A percentile compares a stretch with the other conserved stretches of the same genome.
These are phyloP conservation scores for Silene conica DNA, from an alignment of 148 eudicot genomes.

Conservation along the genomic window DNA sequence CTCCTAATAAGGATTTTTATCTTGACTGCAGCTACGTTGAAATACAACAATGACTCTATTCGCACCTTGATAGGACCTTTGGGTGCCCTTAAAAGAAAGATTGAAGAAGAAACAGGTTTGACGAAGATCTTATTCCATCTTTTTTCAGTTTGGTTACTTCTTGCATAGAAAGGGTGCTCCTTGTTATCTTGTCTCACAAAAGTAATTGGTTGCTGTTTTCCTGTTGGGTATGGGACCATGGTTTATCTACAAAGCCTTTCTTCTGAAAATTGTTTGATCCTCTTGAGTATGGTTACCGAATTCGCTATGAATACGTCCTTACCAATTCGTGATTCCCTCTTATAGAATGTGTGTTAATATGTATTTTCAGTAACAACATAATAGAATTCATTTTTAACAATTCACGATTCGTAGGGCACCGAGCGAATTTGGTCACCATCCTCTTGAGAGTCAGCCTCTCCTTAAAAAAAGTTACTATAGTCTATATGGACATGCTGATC, in stretches of 20 bases:
- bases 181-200: neutral
- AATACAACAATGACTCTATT: constrained; percentile 72
- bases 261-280: neutral
- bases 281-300: no score
- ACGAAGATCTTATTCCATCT: constrained; percentile 6
- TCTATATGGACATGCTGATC: neutral
- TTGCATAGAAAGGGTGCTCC: neutral
- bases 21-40: constrained; percentile 56
- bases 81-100: constrained; percentile 76
- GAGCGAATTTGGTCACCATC: no score
- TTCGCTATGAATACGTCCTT: no score
- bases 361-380: no score
- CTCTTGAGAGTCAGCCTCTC: neutral
- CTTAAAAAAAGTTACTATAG: neutral
- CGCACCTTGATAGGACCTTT: constrained; percentile 86
- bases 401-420: no score
- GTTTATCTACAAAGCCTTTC: neutral
- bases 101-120: constrained; percentile 86
- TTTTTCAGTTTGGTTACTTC: neutral
- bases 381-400: no score
- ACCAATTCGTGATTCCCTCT: no score
- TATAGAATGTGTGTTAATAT: no score
- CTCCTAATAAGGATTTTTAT: constrained; percentile 1
- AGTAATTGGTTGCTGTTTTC: neutral
- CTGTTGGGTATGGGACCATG: neutral